Percentiles rank a stretch among this genome's conserved stretches.
These are phyloP conservation scores for Hypoxylon subgilvum DNA, from an alignment of 495 filamentous ascomycete species.

Conservation along the genomic window DNA sequence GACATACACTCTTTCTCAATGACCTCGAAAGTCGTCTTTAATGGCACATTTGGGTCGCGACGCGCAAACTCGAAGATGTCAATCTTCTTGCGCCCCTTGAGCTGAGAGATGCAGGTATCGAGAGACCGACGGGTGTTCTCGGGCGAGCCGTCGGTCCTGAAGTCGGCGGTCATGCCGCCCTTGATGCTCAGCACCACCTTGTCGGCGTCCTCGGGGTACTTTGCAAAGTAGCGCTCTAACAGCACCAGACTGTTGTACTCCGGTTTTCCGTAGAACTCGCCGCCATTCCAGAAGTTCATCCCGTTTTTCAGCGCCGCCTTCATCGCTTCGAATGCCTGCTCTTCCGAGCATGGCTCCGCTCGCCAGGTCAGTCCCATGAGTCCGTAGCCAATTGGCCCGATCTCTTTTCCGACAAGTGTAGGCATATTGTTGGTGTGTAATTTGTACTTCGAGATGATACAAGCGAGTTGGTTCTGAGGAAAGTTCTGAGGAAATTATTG, in stretches of 20 bases:
- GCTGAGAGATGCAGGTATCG: conserved; percentile 66
- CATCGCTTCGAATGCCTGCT: conserved; percentile 71
- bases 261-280: conserved; percentile 77
- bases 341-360: conserved; percentile 59
- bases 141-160: conserved; percentile 62
- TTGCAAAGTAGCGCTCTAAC: conserved; percentile 68
- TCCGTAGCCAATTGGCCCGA: conserved; percentile 64
- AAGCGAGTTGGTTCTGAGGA: background rate
- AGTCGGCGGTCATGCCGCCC: conserved; percentile 54
- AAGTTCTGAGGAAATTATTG: too few species aligned
- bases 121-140: conserved; percentile 68
- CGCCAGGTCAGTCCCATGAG: conserved; percentile 80
- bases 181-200: conserved; percentile 72
- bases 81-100: conserved; percentile 77
- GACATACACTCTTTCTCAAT: conserved; percentile 59
- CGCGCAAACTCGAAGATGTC: conserved; percentile 83
- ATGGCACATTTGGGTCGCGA: conserved; percentile 65
- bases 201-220: conserved; percentile 70
- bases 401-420: conserved; percentile 55
- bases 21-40: conserved; percentile 56
- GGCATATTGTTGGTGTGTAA: conserved; percentile 46
- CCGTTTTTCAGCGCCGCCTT: conserved; percentile 69
- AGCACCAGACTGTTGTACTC: conserved; percentile 71
- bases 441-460: background rate
- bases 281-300: conserved; percentile 79